Evolutionary conservation across 108 stramenopile genomes (phyloP), one percentile per base, ranked within the genome.

Genomic region (Stephanodiscus minutulus): DNA sequence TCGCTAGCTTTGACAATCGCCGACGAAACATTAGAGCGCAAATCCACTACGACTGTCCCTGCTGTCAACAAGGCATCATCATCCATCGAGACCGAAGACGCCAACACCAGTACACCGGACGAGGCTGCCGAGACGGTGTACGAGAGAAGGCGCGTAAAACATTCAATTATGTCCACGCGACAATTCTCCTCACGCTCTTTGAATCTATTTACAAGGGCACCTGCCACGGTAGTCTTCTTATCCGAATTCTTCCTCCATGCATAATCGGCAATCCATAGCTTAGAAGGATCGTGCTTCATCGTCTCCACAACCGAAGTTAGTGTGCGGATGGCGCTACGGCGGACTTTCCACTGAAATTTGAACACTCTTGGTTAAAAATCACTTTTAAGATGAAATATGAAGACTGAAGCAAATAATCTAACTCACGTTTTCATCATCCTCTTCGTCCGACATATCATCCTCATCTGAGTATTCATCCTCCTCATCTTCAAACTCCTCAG

Each of bases 121-220:
- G 68, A 52, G 10, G 88, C 83, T 3, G 87, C 88, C 10, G 65
- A 24, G 7, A 90, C 69, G 1, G 90, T 91, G 44, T 87, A 82
- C 24, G 82, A 81, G 63, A 98, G 81, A 27, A 98, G 86, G 28
- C 78, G 74, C 15, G 92, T 82, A 63, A 96, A 96, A 68, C 91
- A 93, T 35, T 87, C 92, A 64, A 98, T 82, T 29, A 97, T 83
- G 67, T 92, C 98, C 20, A 96, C 91, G 43, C 97, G 96, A 65
- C 97, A 98, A 77, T 97, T 99, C 74, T 99, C 98, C 72, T 99
- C 98, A 7, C 98, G 87, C 83, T 99, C 98, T 77, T 96, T 97
- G 86, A 97, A 97, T 20, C 97, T 83, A 36, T 68, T 68, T 20
- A 98, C 86, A 20, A 98, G 76, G 65, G 90, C 92, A 57, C 77